Evolutionary conservation across 1,284 basidiomycete genomes (phyloP).

Genomic region (Cryptococcus hybrid): DNA sequence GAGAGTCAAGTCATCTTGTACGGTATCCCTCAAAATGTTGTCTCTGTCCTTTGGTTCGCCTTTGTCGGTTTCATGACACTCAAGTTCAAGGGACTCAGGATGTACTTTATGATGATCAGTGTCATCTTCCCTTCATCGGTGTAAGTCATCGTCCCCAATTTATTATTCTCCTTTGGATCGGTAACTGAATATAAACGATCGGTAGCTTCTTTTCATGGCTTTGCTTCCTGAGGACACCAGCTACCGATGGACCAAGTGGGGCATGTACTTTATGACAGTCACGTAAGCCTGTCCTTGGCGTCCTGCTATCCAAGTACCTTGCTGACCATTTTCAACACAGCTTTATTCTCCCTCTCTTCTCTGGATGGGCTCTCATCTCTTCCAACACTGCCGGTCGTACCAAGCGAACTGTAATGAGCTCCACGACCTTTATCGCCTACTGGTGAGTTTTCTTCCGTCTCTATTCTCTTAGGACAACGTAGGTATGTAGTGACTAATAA

Average conservation of each 20-base stretch:
- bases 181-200: neutral
- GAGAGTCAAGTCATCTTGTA: conserved; percentile 36
- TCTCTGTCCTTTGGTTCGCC: conserved; percentile 38
- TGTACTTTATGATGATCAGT: conserved; percentile 38
- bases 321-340: neutral
- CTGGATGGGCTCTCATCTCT: conserved; percentile 35
- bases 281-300: conserved; percentile 10
- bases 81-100: conserved; percentile 23
- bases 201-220: conserved; percentile 17
- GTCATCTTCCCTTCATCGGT: conserved; percentile 18
- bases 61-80: conserved; percentile 34
- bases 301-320: no score
- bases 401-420: conserved; percentile 32
- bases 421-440: conserved; percentile 36
- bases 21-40: conserved; percentile 31
- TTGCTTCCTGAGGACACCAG: conserved; percentile 15
- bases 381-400: conserved; percentile 42
- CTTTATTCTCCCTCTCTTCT: conserved; percentile 32
- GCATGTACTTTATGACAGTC: conserved; percentile 31
- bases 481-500: neutral
- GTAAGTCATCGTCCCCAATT: conserved; percentile 4
- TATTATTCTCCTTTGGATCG: no score
- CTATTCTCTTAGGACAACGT: no score
- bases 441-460: conserved; percentile 6
- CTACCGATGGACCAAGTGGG: conserved; percentile 34